Percentiles rank a stretch among this genome's conserved stretches.
These are phyloP conservation scores for Aspergillus sp. DNA, from an alignment of 2,329 filamentous ascomycete genomes.

Conservation along the genomic window DNA sequence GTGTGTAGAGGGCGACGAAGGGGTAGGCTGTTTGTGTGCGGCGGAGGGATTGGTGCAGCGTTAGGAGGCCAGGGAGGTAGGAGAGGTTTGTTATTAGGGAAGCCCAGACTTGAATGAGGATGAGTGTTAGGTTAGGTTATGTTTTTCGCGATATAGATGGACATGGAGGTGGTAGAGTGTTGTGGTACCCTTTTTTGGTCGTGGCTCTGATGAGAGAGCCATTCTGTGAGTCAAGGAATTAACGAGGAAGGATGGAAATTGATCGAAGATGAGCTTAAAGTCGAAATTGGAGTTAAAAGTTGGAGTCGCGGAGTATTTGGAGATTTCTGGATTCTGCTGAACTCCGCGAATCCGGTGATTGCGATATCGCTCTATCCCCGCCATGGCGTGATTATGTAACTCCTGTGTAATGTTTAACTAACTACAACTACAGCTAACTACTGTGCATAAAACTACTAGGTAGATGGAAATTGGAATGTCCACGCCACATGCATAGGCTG, in stretches of 20 bases:
- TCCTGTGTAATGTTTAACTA: not conserved
- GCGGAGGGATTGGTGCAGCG: conserved; percentile 75
- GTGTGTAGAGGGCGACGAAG: conserved; percentile 79
- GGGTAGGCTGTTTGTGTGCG: conserved; percentile 68
- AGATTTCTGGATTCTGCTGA: not conserved
- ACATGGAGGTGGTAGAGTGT: conserved; percentile 38
- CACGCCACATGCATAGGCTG: conserved; percentile 8
- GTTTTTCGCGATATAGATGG: conserved; percentile 68
- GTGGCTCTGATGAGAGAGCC: not conserved
- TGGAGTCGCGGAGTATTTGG: not conserved
- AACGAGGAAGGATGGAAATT: not conserved
- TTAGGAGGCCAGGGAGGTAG: conserved; percentile 80
- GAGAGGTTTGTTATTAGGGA: conserved; percentile 80
- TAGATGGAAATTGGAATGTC: not conserved
- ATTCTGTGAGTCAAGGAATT: not conserved
- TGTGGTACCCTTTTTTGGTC: conserved; percentile 4
- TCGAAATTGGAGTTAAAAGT: not conserved
- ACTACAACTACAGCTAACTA: not conserved
- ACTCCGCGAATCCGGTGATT: not conserved
- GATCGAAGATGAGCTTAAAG: not conserved
- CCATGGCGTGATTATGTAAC: not conserved
- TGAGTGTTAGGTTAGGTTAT: conserved; percentile 55
- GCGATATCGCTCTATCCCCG: not conserved
- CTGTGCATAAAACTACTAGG: not conserved
- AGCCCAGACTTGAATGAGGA: conserved; percentile 80